phyloP scores from a whole-genome alignment of 106 monocot genomes.

The Acanthochlamys bracteata region DNA sequence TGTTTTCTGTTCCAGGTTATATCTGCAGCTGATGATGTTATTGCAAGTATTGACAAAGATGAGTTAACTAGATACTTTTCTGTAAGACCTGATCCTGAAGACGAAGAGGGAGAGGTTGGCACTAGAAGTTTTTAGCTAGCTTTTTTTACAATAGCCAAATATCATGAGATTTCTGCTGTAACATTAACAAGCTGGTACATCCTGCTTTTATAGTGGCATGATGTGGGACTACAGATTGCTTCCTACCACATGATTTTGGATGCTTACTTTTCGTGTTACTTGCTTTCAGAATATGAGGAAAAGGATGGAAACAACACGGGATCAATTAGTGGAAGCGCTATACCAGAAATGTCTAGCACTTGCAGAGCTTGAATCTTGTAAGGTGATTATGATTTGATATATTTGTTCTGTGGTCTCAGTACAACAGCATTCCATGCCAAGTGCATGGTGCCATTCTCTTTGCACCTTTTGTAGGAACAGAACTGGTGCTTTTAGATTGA shows the following conservation, averaged over 20 bases:
- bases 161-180: too few relatives aligned
- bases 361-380: slow-evolving; percentile 39
- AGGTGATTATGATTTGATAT: slow-evolving; percentile 32
- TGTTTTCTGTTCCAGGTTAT: too few relatives aligned
- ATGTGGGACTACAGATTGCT: too few relatives aligned
- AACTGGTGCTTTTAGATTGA: background rate
- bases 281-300: slow-evolving; percentile 61
- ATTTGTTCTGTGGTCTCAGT: too few relatives aligned
- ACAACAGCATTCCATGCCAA: too few relatives aligned
- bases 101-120: slow-evolving; percentile 77
- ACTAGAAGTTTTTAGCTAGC: background rate
- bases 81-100: slow-evolving; percentile 70
- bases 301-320: slow-evolving; percentile 76
- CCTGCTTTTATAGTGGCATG: too few relatives aligned
- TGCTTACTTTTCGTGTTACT: too few relatives aligned
- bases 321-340: slow-evolving; percentile 78
- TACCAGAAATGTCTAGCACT: slow-evolving; percentile 87
- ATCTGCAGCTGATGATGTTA: slow-evolving; percentile 71
- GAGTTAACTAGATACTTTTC: slow-evolving; percentile 69
- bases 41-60: slow-evolving; percentile 80
- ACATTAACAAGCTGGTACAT: too few relatives aligned
- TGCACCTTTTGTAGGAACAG: background rate
- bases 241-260: too few relatives aligned
- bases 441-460: background rate
- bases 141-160: background rate